phyloP scores from a whole-genome alignment of 306 rosid genomes.

The Quercus gilva region DNA sequence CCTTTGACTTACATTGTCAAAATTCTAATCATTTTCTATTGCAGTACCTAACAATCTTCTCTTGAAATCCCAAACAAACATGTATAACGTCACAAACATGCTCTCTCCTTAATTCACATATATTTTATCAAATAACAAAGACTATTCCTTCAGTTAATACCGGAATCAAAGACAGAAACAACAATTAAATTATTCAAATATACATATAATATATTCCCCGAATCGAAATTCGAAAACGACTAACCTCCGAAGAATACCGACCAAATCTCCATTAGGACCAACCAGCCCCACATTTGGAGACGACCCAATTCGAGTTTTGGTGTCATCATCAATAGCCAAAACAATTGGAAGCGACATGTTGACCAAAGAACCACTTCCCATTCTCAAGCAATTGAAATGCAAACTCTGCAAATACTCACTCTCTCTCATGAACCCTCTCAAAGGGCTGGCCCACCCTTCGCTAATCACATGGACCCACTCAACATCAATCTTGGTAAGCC shows the following conservation, averaged over 20 bases:
- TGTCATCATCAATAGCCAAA: constrained; percentile 75
- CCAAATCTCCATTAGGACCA: constrained; percentile 67
- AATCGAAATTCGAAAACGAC: constrained; percentile 7
- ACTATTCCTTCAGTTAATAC: not conserved
- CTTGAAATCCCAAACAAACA: not conserved
- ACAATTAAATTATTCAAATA: not conserved
- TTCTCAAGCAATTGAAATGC: constrained; percentile 81
- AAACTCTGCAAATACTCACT: constrained; percentile 80
- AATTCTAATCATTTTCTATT: not conserved
- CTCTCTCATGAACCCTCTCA: constrained; percentile 94
- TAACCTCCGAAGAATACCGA: constrained; percentile 77
- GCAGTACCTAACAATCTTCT: constrained; percentile 1
- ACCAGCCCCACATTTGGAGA: constrained; percentile 58
- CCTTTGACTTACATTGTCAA: not conserved
- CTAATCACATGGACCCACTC: constrained; percentile 94
- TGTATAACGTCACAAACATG: not conserved
- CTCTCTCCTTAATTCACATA: not conserved
- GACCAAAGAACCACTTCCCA: constrained; percentile 63
- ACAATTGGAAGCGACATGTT: constrained; percentile 97
- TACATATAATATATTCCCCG: not conserved
- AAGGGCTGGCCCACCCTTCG: constrained; percentile 97
- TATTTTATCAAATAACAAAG: not conserved
- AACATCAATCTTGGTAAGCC: constrained; percentile 63
- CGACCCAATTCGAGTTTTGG: constrained; percentile 56
- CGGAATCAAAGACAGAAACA: constrained; percentile 5